Percentiles rank a stretch among this genome's conserved stretches.
Conservation (phyloP, 2,329 filamentous ascomycete genomes). For the Xylariaceae sp. region DNA sequence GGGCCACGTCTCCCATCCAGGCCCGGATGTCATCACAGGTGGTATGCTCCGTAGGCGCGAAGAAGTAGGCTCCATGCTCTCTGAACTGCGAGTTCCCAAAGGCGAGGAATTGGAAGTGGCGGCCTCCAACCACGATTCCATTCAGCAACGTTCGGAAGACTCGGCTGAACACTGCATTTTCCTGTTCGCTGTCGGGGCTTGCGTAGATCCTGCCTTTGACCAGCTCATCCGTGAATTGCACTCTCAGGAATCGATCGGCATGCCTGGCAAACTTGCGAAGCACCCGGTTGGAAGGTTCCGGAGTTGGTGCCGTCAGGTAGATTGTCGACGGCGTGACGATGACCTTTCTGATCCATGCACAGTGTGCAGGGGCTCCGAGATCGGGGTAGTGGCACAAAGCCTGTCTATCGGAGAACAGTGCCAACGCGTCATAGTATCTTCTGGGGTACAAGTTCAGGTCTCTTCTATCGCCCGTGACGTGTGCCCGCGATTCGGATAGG, state of each 20-base stretch:
- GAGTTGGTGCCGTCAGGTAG: conserved; percentile 67
- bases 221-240: conserved; percentile 84
- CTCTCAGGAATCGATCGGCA: conserved; percentile 76
- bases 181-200: conserved; percentile 45
- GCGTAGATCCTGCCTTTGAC: conserved; percentile 55
- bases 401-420: conserved; percentile 57
- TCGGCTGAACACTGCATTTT: conserved; percentile 68
- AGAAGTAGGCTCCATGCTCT: conserved; percentile 90
- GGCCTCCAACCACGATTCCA: conserved; percentile 76
- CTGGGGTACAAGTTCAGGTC: conserved; percentile 38
- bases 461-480: conserved; percentile 1
- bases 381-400: conserved; percentile 43
- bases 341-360: conserved; percentile 68
- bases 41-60: conserved; percentile 62
- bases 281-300: conserved; percentile 86
- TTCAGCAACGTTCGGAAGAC: conserved; percentile 66
- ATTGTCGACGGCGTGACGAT: conserved; percentile 80
- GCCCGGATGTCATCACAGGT: conserved; percentile 71
- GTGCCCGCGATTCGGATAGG: conserved; percentile 47
- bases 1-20: conserved; percentile 81
- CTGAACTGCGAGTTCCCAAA: conserved; percentile 95
- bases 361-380: conserved; percentile 62
- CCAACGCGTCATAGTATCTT: conserved; percentile 63
- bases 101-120: conserved; percentile 82
- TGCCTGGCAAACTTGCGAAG: conserved; percentile 64